Conservation (phyloP, 371 early-diverging fungal genomes). For the Lichtheimia ornata region DNA sequence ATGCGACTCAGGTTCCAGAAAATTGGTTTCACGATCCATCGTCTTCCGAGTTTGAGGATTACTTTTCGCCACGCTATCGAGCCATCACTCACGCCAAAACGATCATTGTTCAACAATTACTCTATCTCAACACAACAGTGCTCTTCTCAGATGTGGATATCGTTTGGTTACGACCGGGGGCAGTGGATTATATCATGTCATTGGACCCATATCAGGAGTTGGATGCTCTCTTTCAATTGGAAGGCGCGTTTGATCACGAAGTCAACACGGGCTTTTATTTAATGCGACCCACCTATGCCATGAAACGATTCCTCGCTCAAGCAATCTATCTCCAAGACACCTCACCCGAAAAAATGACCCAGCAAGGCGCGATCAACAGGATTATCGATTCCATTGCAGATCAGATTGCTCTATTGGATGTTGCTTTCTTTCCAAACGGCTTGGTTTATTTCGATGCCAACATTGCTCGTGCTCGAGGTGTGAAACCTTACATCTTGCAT, state of each 20-base stretch:
- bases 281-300: conserved; percentile 34
- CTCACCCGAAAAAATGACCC: conserved; percentile 25
- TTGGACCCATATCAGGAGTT: conserved; percentile 35
- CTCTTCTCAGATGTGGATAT: conserved; percentile 45
- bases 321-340: conserved; percentile 40
- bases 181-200: conserved; percentile 30
- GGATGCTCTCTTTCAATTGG: conserved; percentile 40
- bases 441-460: conserved; percentile 31
- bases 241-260: conserved; percentile 28
- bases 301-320: conserved; percentile 36
- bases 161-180: conserved; percentile 36
- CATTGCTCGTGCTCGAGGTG: conserved; percentile 24
- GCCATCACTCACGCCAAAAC: conserved; percentile 32
- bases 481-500: conserved; percentile 43
- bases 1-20: conserved; percentile 19
- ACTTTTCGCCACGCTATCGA: conserved; percentile 7
- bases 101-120: conserved; percentile 37
- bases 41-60: conserved; percentile 15
- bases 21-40: conserved; percentile 23
- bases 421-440: conserved; percentile 42
- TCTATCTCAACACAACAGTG: conserved; percentile 37
- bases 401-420: conserved; percentile 32
- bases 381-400: conserved; percentile 6
- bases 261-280: conserved; percentile 43
- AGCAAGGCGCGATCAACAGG: conserved; percentile 41